Conservation (phyloP, 2,329 filamentous ascomycete genomes). For the Colletotrichum spinosum region DNA sequence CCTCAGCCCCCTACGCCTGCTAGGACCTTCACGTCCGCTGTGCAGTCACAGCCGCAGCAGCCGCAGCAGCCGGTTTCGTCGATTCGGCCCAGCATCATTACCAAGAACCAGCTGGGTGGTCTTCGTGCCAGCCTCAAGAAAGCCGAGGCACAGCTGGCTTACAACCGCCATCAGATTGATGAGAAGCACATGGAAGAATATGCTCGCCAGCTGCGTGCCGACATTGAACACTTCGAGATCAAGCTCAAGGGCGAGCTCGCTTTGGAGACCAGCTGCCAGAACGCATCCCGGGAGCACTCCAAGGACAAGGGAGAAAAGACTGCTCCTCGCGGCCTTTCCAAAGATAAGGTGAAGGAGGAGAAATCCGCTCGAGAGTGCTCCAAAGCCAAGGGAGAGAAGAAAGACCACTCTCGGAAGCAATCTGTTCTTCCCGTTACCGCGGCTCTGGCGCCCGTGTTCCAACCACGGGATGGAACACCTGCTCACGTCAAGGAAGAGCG, state of each 20-base stretch:
- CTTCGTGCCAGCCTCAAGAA: constrained; percentile 66
- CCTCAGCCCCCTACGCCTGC: constrained; percentile 22
- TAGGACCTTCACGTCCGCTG: constrained; percentile 1
- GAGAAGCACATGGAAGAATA: constrained; percentile 61
- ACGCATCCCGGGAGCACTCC: not conserved
- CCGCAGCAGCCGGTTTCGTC: constrained; percentile 60
- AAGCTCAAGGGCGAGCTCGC: constrained; percentile 57
- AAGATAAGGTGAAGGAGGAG: not conserved
- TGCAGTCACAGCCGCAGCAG: constrained; percentile 37
- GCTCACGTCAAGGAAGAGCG: not conserved
- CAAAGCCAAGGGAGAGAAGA: not conserved
- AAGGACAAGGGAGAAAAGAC: not conserved
- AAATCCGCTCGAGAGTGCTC: not conserved
- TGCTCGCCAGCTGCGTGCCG: constrained; percentile 54
- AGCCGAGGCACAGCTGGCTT: constrained; percentile 68
- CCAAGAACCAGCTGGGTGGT: constrained; percentile 65
- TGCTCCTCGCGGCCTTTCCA: not conserved
- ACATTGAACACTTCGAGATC: constrained; percentile 63
- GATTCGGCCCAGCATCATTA: constrained; percentile 71
- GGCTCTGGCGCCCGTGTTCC: constrained; percentile 62
- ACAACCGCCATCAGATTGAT: constrained; percentile 73
- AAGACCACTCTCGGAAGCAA: constrained; percentile 41
- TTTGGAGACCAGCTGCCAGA: constrained; percentile 51
- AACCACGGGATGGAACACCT: constrained; percentile 49
- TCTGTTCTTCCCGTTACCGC: constrained; percentile 57